A percentile compares a stretch with the other conserved stretches of the same genome.
phyloP scores from a whole-genome alignment of 2,329 filamentous ascomycete species.

The Tympanopsis confertula region DNA sequence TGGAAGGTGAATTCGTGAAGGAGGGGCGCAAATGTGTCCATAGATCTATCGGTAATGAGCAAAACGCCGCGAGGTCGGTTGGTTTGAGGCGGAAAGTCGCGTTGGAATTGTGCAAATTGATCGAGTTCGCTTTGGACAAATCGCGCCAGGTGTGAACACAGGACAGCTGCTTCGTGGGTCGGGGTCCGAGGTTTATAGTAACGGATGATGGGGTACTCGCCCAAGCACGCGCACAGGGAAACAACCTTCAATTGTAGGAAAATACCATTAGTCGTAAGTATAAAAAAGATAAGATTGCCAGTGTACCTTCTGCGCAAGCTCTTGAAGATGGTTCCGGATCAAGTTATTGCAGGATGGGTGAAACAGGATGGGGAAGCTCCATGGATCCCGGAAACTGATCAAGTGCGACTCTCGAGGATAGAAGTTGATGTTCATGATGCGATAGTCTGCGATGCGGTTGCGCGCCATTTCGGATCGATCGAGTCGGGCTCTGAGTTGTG shows the following conservation, averaged over 20 bases:
- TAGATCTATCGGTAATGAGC: constrained; percentile 79
- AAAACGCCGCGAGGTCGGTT: constrained; percentile 71
- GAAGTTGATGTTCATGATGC: constrained; percentile 77
- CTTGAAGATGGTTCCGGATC: constrained; percentile 72
- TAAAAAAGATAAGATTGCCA: constrained; percentile 2
- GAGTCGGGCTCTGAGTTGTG: constrained; percentile 59
- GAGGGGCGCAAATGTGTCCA: constrained; percentile 81
- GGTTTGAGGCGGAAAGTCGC: constrained; percentile 71
- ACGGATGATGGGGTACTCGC: constrained; percentile 84
- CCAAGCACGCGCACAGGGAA: constrained; percentile 79
- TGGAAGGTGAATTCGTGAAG: constrained; percentile 97
- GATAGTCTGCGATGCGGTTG: constrained; percentile 68
- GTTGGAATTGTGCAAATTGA: constrained; percentile 72
- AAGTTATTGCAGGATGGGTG: constrained; percentile 81
- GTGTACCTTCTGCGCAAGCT: constrained; percentile 73
- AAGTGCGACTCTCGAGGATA: constrained; percentile 84
- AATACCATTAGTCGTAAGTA: neutral
- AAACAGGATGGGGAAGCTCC: constrained; percentile 87
- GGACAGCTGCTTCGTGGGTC: constrained; percentile 74
- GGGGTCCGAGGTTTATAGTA: constrained; percentile 72
- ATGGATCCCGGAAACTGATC: constrained; percentile 84
- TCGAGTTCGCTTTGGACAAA: constrained; percentile 90
- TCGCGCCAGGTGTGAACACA: constrained; percentile 77
- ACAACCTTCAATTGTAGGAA: constrained; percentile 46
- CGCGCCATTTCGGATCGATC: constrained; percentile 59